These are phyloP conservation scores for Pilasporangium apinafurcum DNA, from an alignment of 352 stramenopile genomes.

Conservation along the genomic window DNA sequence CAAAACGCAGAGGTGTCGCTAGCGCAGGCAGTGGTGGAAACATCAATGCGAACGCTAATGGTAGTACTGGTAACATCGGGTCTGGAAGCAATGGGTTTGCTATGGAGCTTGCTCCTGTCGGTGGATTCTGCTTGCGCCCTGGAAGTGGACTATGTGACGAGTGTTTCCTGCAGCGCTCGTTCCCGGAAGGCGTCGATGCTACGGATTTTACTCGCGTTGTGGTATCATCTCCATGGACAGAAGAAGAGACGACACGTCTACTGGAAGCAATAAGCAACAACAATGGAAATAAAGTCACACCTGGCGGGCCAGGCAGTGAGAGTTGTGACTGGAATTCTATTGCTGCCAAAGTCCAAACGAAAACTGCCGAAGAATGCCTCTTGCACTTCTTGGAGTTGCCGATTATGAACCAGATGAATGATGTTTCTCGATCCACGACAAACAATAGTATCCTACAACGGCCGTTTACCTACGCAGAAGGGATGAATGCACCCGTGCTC, in stretches of 20 bases:
- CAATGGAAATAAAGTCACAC: conserved; percentile 5
- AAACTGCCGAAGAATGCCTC: conserved; percentile 71
- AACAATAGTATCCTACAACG: conserved; percentile 12
- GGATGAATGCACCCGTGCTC: conserved; percentile 44
- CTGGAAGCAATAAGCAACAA: conserved; percentile 46
- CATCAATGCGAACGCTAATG: conserved; percentile 2
- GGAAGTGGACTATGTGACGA: conserved; percentile 62
- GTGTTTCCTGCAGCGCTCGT: conserved; percentile 58
- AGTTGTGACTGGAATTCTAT: conserved; percentile 77
- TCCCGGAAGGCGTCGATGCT: conserved; percentile 52
- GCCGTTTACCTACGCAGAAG: conserved; percentile 36
- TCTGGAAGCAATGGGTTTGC: conserved; percentile 6
- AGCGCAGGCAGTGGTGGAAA: conserved; percentile 1
- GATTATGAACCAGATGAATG: conserved; percentile 26
- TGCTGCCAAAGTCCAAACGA: conserved; percentile 53
- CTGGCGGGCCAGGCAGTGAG: conserved; percentile 18
- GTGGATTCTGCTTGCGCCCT: conserved; percentile 33
- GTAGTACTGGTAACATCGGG: conserved; percentile 9
- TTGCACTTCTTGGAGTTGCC: conserved; percentile 73
- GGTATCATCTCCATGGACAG: conserved; percentile 26
- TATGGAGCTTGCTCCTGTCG: conserved; percentile 38
- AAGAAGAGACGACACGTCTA: conserved; percentile 32
- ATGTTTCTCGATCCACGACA: background rate
- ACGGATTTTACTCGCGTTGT: conserved; percentile 51
- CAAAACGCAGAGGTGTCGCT: conserved; percentile 43